Percentiles rank a stretch among this genome's conserved stretches.
These are phyloP conservation scores for Eimeria nieschulzi DNA, from an alignment of 169 alveolate genomes.

Conservation along the genomic window DNA sequence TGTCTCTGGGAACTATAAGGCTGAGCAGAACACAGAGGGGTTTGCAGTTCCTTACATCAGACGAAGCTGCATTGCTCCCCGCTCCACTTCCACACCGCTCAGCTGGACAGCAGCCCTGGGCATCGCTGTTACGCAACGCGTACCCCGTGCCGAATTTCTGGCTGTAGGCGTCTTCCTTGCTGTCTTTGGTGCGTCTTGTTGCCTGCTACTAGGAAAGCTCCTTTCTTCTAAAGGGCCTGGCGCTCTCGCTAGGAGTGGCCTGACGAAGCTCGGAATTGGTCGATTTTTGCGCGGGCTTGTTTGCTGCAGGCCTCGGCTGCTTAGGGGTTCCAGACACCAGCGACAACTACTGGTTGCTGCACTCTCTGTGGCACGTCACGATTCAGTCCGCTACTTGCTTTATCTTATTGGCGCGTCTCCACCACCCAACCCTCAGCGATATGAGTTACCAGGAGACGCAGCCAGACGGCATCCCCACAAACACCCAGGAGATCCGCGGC, in stretches of 20 bases:
- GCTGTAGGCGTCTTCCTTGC: constrained; percentile 3
- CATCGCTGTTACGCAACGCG: background rate
- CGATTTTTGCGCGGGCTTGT: background rate
- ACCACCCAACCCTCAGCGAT: background rate
- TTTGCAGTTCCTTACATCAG: too few species aligned
- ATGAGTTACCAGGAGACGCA: too few species aligned
- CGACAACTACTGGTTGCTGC: constrained; percentile 24
- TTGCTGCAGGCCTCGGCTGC: constrained; percentile 16
- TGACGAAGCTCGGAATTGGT: background rate
- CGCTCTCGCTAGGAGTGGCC: too few species aligned
- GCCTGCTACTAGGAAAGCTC: background rate
- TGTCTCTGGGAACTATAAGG: too few species aligned
- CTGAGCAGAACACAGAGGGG: too few species aligned
- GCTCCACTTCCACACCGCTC: background rate
- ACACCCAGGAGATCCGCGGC: too few species aligned
- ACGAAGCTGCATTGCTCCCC: too few species aligned
- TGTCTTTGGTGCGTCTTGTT: background rate
- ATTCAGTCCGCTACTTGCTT: constrained; percentile 26
- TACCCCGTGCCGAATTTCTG: constrained; percentile 5
- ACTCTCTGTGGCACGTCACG: constrained; percentile 29
- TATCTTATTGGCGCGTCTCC: background rate
- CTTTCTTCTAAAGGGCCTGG: too few species aligned
- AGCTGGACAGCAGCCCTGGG: constrained; percentile 23
- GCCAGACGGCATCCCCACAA: too few species aligned
- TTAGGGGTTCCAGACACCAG: constrained; percentile 21